These are phyloP conservation scores for Aphanomyces stellatus DNA, from an alignment of 352 stramenopile genomes.

Conservation along the genomic window DNA sequence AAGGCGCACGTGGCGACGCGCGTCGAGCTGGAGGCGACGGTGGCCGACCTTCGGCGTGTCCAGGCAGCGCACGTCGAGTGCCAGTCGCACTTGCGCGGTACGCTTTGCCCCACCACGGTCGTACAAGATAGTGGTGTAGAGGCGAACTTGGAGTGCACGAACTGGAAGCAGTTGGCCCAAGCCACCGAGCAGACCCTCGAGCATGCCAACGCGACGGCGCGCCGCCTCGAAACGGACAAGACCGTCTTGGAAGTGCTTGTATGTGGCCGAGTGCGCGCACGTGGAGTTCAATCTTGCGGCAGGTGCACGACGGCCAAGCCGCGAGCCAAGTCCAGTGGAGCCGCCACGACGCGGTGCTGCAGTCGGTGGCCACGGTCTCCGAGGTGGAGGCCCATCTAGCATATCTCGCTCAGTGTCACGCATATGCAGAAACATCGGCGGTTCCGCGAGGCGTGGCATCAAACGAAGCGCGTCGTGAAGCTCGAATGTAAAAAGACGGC, in stretches of 20 bases:
- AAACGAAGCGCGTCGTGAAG: background rate
- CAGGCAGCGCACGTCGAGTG: background rate
- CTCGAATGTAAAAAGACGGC: background rate
- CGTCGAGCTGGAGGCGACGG: background rate
- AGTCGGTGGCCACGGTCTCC: too few species aligned
- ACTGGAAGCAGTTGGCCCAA: background rate
- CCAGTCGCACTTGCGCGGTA: background rate
- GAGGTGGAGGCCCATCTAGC: too few species aligned
- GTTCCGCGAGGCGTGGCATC: background rate
- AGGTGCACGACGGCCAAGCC: too few species aligned
- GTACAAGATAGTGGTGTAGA: background rate
- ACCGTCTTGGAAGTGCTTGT: too few species aligned
- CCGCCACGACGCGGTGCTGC: too few species aligned
- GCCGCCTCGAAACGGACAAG: background rate
- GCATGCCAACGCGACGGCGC: background rate
- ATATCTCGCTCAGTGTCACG: too few species aligned
- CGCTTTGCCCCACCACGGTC: background rate
- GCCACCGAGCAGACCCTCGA: background rate
- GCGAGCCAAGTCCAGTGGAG: too few species aligned
- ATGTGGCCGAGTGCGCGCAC: too few species aligned
- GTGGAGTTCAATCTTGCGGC: too few species aligned
- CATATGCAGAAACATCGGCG: conserved; percentile 3
- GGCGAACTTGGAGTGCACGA: background rate
- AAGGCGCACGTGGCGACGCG: background rate
- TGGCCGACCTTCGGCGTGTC: background rate